Percentiles rank a stretch among this genome's conserved stretches.
Evolutionary conservation across 345 rosid genomes (phyloP).

Genomic region (Camelina sativa): DNA sequence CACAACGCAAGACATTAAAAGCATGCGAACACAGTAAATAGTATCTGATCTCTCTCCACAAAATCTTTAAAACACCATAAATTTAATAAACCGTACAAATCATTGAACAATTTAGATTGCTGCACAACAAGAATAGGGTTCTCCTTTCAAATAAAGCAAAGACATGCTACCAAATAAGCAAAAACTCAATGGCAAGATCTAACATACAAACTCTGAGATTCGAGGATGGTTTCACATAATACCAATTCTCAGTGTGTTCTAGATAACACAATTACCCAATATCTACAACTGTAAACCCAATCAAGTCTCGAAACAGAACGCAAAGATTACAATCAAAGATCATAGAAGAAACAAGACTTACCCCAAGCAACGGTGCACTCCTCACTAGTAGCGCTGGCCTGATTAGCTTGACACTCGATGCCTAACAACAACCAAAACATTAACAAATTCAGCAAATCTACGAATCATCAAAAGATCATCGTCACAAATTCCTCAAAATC

Average conservation of each 20-base stretch:
- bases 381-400: constrained; percentile 91
- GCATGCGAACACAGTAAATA: constrained; percentile 18
- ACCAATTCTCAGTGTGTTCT: not conserved
- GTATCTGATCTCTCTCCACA: not conserved
- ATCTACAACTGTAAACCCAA: not conserved
- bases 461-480: not conserved
- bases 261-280: not conserved
- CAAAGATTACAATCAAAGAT: constrained; percentile 16
- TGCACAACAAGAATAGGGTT: constrained; percentile 6
- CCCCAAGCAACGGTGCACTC: constrained; percentile 99
- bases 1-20: not conserved
- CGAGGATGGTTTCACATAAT: not conserved
- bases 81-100: not conserved
- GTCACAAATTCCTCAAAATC: not conserved
- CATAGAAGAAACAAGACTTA: constrained; percentile 39
- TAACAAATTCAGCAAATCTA: not conserved
- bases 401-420: constrained; percentile 95
- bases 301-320: not conserved
- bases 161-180: constrained; percentile 4
- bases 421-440: constrained; percentile 50
- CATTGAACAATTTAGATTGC: not conserved
- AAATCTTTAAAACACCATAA: not conserved
- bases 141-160: constrained; percentile 1
- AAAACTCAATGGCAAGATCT: constrained; percentile 1
- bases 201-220: not conserved